Conservation (phyloP, 2,329 filamentous ascomycete genomes). For the Cladosporium velox region DNA sequence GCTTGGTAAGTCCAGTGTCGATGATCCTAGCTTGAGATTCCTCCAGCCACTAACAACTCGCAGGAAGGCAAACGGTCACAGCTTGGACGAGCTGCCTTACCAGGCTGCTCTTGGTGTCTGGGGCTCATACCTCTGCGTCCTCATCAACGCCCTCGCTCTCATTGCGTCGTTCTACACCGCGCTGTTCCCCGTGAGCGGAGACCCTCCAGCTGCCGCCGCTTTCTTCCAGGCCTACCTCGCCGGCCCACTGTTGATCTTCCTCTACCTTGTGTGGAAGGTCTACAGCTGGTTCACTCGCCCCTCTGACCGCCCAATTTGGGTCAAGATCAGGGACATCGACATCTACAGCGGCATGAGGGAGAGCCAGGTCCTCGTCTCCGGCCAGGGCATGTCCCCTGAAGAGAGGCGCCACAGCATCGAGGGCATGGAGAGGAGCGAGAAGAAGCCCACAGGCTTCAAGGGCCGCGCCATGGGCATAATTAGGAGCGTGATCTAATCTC, state of each 20-base stretch:
- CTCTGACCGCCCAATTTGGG: slow-evolving; percentile 35
- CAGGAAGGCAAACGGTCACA: slow-evolving; percentile 56
- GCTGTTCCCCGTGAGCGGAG: slow-evolving; percentile 27
- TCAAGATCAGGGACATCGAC: slow-evolving; percentile 39
- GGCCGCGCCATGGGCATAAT: not conserved
- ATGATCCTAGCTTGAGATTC: not conserved
- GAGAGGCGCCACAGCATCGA: slow-evolving; percentile 35
- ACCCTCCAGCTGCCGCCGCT: slow-evolving; percentile 3
- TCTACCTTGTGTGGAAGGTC: slow-evolving; percentile 36
- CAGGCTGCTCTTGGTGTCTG: slow-evolving; percentile 43
- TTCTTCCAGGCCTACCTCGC: slow-evolving; percentile 38
- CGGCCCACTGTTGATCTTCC: slow-evolving; percentile 33
- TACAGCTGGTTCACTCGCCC: slow-evolving; percentile 27
- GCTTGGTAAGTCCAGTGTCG: slow-evolving; percentile 51
- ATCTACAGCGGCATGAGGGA: slow-evolving; percentile 43
- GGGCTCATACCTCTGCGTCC: slow-evolving; percentile 45
- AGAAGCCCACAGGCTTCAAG: not conserved
- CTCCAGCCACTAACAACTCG: not conserved
- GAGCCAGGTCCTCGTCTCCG: slow-evolving; percentile 28
- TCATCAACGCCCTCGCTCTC: slow-evolving; percentile 40
- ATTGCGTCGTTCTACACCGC: slow-evolving; percentile 46
- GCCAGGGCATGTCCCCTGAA: slow-evolving; percentile 31
- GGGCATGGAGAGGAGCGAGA: not conserved
- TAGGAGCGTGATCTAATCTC: not conserved
- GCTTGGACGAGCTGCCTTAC: slow-evolving; percentile 49